Conservation (phyloP, 2,329 filamentous ascomycete species). For the Paraphaeosphaeria minitans region DNA sequence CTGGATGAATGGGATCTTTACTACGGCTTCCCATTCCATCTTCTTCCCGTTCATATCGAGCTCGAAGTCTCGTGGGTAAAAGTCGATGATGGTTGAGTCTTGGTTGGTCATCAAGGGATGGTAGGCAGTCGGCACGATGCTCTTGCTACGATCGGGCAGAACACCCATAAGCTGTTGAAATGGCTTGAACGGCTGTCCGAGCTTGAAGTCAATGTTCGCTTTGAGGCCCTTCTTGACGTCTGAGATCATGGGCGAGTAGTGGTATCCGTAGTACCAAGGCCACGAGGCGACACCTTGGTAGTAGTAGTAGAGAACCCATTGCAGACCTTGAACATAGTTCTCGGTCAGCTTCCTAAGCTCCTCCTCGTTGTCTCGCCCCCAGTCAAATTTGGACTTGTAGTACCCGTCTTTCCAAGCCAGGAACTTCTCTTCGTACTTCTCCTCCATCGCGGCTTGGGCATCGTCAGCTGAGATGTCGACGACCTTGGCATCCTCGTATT, state of each 20-base stretch:
- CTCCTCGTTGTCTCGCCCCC: constrained; percentile 78
- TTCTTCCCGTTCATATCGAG: constrained; percentile 99
- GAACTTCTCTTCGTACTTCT: constrained; percentile 90
- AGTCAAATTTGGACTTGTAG: constrained; percentile 89
- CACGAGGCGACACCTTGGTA: constrained; percentile 96
- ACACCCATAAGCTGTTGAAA: constrained; percentile 99
- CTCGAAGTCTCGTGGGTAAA: constrained; percentile 96
- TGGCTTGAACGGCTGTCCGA: constrained; percentile 92
- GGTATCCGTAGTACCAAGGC: constrained; percentile 97
- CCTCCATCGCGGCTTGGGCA: constrained; percentile 76
- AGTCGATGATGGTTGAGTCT: constrained; percentile 93
- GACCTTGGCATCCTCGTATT: constrained; percentile 88
- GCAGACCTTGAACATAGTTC: constrained; percentile 96
- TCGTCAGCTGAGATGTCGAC: constrained; percentile 80
- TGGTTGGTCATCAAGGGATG: constrained; percentile 91
- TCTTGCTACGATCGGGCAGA: constrained; percentile 94
- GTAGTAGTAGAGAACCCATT: constrained; percentile 99
- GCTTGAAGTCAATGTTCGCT: constrained; percentile 87
- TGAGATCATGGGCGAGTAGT: constrained; percentile 96
- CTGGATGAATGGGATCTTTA: constrained; percentile 99
- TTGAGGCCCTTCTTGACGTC: constrained; percentile 88
- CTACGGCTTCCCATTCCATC: constrained; percentile 99
- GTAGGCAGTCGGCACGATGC: constrained; percentile 86
- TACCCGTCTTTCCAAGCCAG: constrained; percentile 92
- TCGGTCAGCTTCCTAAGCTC: constrained; percentile 84